phyloP scores from a whole-genome alignment of 2,329 filamentous ascomycete genomes.

The Fusarium praegraminearum region DNA sequence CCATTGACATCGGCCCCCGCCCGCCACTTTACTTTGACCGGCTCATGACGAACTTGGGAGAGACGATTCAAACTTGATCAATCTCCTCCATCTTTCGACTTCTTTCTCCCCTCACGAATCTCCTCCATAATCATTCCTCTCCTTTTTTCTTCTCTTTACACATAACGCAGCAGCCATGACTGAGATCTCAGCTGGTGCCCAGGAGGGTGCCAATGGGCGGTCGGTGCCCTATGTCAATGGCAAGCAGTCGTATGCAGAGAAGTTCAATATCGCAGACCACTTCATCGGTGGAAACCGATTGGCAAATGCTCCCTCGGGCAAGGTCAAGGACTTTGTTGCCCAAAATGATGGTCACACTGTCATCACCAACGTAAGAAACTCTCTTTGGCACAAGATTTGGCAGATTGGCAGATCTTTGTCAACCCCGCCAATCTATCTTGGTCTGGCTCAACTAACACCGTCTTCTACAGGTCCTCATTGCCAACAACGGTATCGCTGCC shows the following conservation, averaged over 20 bases:
- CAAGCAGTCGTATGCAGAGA: constrained; percentile 78
- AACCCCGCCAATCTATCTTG: constrained; percentile 19
- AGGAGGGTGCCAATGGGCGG: constrained; percentile 59
- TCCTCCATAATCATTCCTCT: constrained; percentile 32
- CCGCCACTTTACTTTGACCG: constrained; percentile 36
- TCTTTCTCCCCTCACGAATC: constrained; percentile 17
- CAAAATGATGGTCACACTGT: constrained; percentile 93
- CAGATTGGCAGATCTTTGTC: not conserved
- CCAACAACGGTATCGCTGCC: constrained; percentile 99
- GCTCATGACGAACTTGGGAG: constrained; percentile 50
- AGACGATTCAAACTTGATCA: constrained; percentile 37
- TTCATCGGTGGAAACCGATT: constrained; percentile 97
- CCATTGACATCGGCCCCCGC: constrained; percentile 34
- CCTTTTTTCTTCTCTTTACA: constrained; percentile 31
- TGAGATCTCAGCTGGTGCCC: constrained; percentile 57
- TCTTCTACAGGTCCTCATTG: constrained; percentile 84
- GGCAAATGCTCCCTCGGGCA: constrained; percentile 82
- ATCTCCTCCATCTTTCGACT: constrained; percentile 26
- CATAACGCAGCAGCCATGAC: constrained; percentile 59
- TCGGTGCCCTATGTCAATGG: constrained; percentile 67
- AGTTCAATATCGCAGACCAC: constrained; percentile 86
- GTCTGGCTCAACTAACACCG: constrained; percentile 28
- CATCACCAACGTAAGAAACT: constrained; percentile 87
- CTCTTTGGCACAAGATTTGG: not conserved
- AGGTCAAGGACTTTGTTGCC: constrained; percentile 96